Evolutionary conservation across 2,329 filamentous ascomycete genomes (phyloP).

Genomic region (Ascochyta rabiei): DNA sequence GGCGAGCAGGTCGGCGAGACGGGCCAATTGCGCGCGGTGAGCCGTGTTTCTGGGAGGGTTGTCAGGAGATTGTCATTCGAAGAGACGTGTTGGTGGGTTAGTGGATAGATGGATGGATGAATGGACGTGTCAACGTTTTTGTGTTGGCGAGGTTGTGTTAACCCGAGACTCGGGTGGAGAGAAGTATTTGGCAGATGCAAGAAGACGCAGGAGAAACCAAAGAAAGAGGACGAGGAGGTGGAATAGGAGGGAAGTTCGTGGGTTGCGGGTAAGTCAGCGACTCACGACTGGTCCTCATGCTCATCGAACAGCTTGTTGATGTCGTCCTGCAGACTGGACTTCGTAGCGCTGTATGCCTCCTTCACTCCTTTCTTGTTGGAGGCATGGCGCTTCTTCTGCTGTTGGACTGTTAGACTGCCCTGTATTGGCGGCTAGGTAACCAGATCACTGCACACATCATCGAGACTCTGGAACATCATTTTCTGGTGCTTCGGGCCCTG

Average conservation of each 20-base stretch:
- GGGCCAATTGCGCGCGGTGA: constrained; percentile 31
- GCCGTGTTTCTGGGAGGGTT: constrained; percentile 23
- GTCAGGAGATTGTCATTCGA: background rate
- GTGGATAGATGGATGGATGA: background rate
- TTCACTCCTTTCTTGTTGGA: constrained; percentile 26
- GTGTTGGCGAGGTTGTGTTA: background rate
- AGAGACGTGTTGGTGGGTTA: background rate
- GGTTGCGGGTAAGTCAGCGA: background rate
- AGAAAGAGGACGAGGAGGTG: background rate
- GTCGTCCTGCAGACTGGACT: constrained; percentile 15
- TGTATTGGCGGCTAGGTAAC: background rate
- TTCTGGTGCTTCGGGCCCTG: constrained; percentile 19
- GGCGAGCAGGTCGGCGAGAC: constrained; percentile 30
- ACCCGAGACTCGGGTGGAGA: background rate
- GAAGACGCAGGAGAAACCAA: too few species aligned
- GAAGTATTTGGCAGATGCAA: background rate
- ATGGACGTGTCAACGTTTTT: background rate
- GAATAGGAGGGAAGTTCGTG: background rate
- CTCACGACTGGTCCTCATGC: constrained; percentile 38
- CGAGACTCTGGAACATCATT: constrained; percentile 30
- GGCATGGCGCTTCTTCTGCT: constrained; percentile 39
- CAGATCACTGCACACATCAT: constrained; percentile 26
- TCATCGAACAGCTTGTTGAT: constrained; percentile 34
- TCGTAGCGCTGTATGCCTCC: constrained; percentile 25
- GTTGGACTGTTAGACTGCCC: background rate